Evolutionary conservation across 305 asterid species (phyloP).

Genomic region (Ruellia speciosa): DNA sequence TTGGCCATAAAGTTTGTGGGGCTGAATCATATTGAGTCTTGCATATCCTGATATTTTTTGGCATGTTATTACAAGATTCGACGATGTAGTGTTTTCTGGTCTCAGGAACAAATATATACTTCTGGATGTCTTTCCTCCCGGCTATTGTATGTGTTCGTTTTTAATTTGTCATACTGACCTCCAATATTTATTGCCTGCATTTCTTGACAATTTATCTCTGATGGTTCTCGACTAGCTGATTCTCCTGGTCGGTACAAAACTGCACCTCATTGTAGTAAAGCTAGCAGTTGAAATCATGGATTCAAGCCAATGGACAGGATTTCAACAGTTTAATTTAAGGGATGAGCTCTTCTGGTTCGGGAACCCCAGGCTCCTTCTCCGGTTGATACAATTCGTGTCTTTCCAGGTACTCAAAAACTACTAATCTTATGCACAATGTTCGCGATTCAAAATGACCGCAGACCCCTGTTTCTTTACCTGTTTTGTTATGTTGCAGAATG

Average conservation of each 20-base stretch:
- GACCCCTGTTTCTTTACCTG: neutral
- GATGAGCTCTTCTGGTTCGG: conserved; percentile 97
- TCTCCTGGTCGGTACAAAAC: conserved; percentile 79
- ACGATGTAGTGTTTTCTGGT: conserved; percentile 20
- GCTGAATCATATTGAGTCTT: too few species aligned
- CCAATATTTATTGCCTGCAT: neutral
- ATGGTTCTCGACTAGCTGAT: conserved; percentile 44
- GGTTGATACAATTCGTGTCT: conserved; percentile 68
- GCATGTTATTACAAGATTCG: conserved; percentile 3
- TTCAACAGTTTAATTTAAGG: conserved; percentile 60
- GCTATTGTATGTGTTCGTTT: conserved; percentile 44
- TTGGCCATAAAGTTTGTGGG: too few species aligned
- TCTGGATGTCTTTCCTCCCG: conserved; percentile 83
- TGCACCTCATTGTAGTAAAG: conserved; percentile 73
- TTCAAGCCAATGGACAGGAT: conserved; percentile 45
- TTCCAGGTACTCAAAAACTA: conserved; percentile 94
- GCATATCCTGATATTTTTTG: neutral
- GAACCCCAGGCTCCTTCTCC: conserved; percentile 68
- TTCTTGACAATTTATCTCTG: conserved; percentile 6
- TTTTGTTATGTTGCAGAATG: conserved; percentile 50
- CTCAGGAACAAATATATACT: conserved; percentile 83
- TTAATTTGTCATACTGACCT: too few species aligned
- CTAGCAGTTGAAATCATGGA: conserved; percentile 79
- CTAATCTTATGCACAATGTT: too few species aligned
- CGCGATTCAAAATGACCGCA: too few species aligned